Base-by-base conservation (phyloP, 2,329 filamentous ascomycete genomes). In the Microdochium paspali region DNA sequence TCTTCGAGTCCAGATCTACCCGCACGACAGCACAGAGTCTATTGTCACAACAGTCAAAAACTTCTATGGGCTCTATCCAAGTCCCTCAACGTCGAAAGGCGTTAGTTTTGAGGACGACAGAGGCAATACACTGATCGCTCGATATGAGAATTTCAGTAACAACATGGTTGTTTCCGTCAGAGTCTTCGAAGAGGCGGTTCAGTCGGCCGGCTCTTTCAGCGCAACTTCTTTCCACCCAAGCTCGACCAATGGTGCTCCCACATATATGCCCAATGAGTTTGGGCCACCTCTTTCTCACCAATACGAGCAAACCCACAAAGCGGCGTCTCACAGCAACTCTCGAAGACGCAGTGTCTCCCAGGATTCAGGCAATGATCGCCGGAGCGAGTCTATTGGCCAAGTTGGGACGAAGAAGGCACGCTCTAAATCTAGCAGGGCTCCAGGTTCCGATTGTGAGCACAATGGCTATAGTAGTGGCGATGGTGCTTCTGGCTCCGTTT, bases 41-140 rank as follows among this genome's bases (percentile, higher is more conserved):
- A 98, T 98, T 69, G 88, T 97, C 54, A 93, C 90, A 13, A 97
- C 93, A 1, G 91, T 97, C 61, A 97, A 95, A 77, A 97, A 96
- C 73, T 97, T 97, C 71, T 97, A 95, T 64, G 93, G 93, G 51
- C 78, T 98, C 56, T 96, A 96, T 65, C 87, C 91, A 54, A 83
- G 80, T 52, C 73, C 76, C 30, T 69, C 69, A 52, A 78, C 80
- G 56, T 81, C 80, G 56, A 84, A 84, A 63, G 90, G 93, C 55
- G 85, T 98, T 61, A 95, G 89, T 69, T 97, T 98, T 61, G 91
- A 97, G 69, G 91, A 97, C 66, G 81, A 87, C 54, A 74, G 85
- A 58, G 89, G 88, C 59, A 91, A 87, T 60, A 95, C 87, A 51
- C 80, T 98, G 61, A 97, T 98, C 66, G 90, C 91, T 53, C 82